Conservation (phyloP, 1,284 basidiomycete genomes). For the Ustilago shanxiensis region DNA sequence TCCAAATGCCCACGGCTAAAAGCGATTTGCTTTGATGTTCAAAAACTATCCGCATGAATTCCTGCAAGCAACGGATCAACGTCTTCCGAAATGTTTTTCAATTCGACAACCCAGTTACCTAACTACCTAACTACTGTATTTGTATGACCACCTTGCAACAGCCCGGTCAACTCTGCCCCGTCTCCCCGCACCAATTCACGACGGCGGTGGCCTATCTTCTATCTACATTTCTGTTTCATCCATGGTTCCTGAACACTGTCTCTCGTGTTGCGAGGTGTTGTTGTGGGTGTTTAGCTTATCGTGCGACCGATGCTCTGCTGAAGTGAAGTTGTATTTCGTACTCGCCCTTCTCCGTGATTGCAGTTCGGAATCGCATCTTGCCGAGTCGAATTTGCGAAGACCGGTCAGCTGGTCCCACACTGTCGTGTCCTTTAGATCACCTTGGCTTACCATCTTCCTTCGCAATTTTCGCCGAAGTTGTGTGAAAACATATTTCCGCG, state of each 20-base stretch:
- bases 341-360: background rate
- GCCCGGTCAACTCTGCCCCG: background rate
- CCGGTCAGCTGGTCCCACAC: background rate
- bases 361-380: background rate
- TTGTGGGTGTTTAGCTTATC: conserved; percentile 8
- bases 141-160: background rate
- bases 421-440: background rate
- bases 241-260: background rate
- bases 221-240: too few relatives aligned
- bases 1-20: background rate
- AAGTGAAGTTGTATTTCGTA: background rate
- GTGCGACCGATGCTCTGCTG: background rate
- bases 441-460: background rate
- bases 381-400: background rate
- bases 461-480: background rate
- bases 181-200: background rate
- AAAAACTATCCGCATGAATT: background rate
- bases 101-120: background rate
- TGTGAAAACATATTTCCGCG: too few relatives aligned
- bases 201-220: background rate
- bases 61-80: conserved; percentile 16
- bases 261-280: background rate
- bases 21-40: background rate
- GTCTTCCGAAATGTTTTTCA: conserved; percentile 8
- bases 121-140: too few relatives aligned